These are phyloP conservation scores for Alternaria gaisen DNA, from an alignment of 2,329 filamentous ascomycete species.

Conservation along the genomic window DNA sequence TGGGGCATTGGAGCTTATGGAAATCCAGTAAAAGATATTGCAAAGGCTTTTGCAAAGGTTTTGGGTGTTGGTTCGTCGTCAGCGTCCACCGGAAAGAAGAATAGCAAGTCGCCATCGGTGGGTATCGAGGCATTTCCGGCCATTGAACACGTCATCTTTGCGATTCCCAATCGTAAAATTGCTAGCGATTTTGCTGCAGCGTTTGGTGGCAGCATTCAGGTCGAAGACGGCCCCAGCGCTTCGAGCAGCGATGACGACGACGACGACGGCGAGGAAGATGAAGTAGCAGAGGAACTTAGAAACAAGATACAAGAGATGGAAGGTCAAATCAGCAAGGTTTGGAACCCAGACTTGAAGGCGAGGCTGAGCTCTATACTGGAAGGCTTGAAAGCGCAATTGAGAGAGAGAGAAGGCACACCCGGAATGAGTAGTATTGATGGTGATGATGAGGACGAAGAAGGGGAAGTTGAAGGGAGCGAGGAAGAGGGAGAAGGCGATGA, in stretches of 20 bases:
- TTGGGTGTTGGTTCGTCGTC: constrained; percentile 13
- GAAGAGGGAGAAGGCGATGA: background rate
- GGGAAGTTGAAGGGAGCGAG: background rate
- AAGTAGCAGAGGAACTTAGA: constrained; percentile 40
- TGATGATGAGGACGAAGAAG: background rate
- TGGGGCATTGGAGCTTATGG: constrained; percentile 73
- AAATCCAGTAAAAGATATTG: constrained; percentile 68
- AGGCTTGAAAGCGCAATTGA: constrained; percentile 41
- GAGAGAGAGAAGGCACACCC: constrained; percentile 23
- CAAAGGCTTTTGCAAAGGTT: constrained; percentile 62
- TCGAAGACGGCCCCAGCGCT: constrained; percentile 53
- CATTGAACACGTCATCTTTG: constrained; percentile 66
- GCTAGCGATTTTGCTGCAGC: constrained; percentile 61
- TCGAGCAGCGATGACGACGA: constrained; percentile 33
- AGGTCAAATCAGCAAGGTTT: constrained; percentile 42
- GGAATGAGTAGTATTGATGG: background rate
- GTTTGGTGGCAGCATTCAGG: constrained; percentile 56
- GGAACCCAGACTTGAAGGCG: constrained; percentile 46
- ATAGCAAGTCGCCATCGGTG: constrained; percentile 17
- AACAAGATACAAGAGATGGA: constrained; percentile 50
- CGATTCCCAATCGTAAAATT: constrained; percentile 63
- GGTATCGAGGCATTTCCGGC: constrained; percentile 52
- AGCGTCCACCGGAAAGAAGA: constrained; percentile 35
- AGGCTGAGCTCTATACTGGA: constrained; percentile 43
- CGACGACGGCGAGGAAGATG: constrained; percentile 31